Base-by-base conservation (phyloP, 2,329 filamentous ascomycete genomes). In the Lasiodiplodia theobromae region DNA sequence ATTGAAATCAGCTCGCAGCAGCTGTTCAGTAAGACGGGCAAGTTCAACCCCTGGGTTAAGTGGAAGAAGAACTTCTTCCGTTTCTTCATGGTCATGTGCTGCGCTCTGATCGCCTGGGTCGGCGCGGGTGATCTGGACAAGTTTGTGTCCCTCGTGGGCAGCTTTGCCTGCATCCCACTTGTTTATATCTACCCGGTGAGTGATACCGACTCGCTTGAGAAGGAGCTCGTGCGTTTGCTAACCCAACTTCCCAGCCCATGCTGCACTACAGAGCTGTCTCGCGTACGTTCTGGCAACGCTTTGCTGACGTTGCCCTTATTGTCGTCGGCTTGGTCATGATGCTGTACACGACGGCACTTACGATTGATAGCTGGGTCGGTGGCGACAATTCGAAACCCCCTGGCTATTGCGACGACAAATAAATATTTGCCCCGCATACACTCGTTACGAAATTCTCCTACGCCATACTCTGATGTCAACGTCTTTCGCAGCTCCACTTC, bases 1-100 rank as follows among this genome's bases (percentile, higher is more conserved):
- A 98, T 99, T 75, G 92, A 95, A 77, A 99, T 99, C 76, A 93
- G 93, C 40, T 94, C 97, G 81, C 97, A 97, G 74, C 93, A 94
- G 72, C 86, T 98, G 7, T 99, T 98, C 80, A 97, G 92, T 28
- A 87, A 92, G 77, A 97, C 94, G 71, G 94, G 96, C 74, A 99
- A 99, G 82, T 97, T 97, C 83, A 97, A 98, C 77, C 94, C 94
- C 0, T 96, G 93, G 77, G 97, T 99, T 85, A 99, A 99, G 84
- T 99, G 96, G 96, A 92, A 98, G 86, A 99, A 99, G 89, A 99
- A 99, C 74, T 84, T 91, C 40, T 99, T 97, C 84, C 91, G 96
- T 67, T 99, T 98, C 85, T 90, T 95, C 77, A 89, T 97, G 71
- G 96, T 98, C 63, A 88, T 92, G 75, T 81, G 96, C 28, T 98